Conservation (phyloP, 2,329 filamentous ascomycete genomes). For the Colletotrichum nymphaeae region DNA sequence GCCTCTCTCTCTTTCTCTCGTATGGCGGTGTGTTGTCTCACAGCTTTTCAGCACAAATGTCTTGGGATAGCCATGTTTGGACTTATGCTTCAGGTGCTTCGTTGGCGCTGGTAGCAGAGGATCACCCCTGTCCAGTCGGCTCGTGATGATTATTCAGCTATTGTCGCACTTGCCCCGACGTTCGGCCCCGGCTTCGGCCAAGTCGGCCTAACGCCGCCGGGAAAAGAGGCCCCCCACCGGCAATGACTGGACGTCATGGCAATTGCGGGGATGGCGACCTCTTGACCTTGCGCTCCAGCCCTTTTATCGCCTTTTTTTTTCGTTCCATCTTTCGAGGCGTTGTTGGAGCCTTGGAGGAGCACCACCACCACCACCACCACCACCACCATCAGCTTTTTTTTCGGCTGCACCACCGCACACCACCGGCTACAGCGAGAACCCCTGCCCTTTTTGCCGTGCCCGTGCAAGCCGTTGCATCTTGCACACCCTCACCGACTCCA, state of each 20-base stretch:
- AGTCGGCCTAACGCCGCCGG: conserved; percentile 33
- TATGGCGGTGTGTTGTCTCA: not conserved
- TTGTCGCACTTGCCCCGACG: conserved; percentile 21
- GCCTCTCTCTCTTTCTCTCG: not conserved
- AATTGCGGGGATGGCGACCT: conserved; percentile 3
- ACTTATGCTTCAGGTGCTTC: conserved; percentile 15
- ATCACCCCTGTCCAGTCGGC: conserved; percentile 14
- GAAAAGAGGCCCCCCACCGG: conserved; percentile 15
- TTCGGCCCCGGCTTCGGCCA: conserved; percentile 34
- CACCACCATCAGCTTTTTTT: not conserved
- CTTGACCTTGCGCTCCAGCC: conserved; percentile 9
- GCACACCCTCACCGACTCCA: conserved; percentile 32
- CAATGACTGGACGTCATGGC: conserved; percentile 16
- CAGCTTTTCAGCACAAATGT: not conserved
- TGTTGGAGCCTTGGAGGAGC: conserved; percentile 7
- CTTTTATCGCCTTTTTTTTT: not conserved
- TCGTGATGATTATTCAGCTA: conserved; percentile 27
- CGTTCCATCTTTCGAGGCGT: not conserved
- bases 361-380: not conserved
- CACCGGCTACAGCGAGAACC: conserved; percentile 25
- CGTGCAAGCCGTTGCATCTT: not conserved
- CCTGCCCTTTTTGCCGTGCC: not conserved
- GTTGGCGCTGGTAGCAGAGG: conserved; percentile 16
- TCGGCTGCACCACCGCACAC: conserved; percentile 8
- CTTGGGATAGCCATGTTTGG: conserved; percentile 12